These are phyloP conservation scores for Chrysanthemum makinoi DNA, from an alignment of 129 eudicot genomes.

Conservation along the genomic window DNA sequence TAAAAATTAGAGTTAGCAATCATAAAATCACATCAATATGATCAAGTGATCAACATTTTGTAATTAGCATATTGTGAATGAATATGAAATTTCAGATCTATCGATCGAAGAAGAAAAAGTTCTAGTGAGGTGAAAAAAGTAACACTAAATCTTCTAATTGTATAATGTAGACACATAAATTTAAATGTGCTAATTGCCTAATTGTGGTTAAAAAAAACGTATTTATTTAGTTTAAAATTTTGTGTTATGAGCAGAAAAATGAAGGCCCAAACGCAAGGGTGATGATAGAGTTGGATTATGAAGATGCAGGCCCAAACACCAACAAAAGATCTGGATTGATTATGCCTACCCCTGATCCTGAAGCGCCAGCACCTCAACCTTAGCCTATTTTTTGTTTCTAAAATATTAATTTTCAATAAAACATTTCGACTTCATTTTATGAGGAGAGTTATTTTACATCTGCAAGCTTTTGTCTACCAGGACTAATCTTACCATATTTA, in stretches of 20 bases:
- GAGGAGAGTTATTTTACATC: too few species aligned
- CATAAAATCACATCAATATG: too few species aligned
- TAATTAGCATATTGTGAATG: too few species aligned
- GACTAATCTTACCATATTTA: too few species aligned
- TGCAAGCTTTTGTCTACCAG: too few species aligned
- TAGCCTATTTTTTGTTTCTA: background rate
- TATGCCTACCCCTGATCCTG: conserved; percentile 27
- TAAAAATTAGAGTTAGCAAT: too few species aligned
- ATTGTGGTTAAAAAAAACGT: background rate
- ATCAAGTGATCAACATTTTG: too few species aligned
- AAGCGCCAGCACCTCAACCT: conserved; percentile 37
- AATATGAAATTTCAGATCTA: too few species aligned
- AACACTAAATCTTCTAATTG: background rate
- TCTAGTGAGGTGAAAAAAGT: too few species aligned
- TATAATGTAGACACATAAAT: background rate
- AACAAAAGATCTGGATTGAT: conserved; percentile 30
- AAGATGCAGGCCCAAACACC: conserved; percentile 42
- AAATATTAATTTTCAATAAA: background rate
- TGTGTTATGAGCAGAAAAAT: conserved; percentile 14
- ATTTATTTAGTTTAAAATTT: background rate
- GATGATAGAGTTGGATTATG: conserved; percentile 38
- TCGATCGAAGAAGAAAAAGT: too few species aligned
- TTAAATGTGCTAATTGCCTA: background rate
- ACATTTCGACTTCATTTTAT: background rate
- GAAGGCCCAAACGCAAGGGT: conserved; percentile 27